Evolutionary conservation across 257 asterid species (phyloP), one percentile per base, ranked within the genome.

Genomic region (Solanum sitiens): DNA sequence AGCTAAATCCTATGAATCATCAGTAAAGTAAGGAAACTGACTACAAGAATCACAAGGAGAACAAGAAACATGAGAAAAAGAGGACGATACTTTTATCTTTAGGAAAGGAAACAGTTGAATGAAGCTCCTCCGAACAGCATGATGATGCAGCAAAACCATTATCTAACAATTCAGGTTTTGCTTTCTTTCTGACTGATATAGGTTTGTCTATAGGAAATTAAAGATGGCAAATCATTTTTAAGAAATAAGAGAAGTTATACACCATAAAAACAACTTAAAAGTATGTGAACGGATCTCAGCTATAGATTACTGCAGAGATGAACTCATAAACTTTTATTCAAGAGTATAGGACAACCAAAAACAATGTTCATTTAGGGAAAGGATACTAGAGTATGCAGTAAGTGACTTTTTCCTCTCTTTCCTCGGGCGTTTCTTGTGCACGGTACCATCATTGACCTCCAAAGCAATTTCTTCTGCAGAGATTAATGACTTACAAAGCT

Each of bases 371-470:
- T 68, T 73, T 74, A 91, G 75, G 68, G 85, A 91, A 94, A 92
- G 99, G 98, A 95, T 96, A 96, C 99, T 89, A 89, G 95, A 89
- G 86, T 89, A 92, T 86, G 91, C 83, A 88, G 74, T 88, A 84
- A 59, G 88, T 86, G 90, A 88, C 92, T 94, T 95, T 91, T 93
- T 95, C 90, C 94, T 91, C 90, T 90, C 95, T 93, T 96, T 96
- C 89, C 95, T 91, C 33, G 92, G 95, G 84, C 98, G 96, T 89
- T 94, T 96, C 91, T 87, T 94, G 86, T 87, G 91, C 87, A 89
- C 91, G 73, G 90, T 89, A 85, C 88, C 87, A 42, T 91, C 94
- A 75, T 91, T 91, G 86, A 88, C 90, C 93, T 92, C 94, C 87
- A 87, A 89, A 91, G 40, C 76, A 86, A 83, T 87, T 63, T 85